Conservation (phyloP, 768 basidiomycete genomes). For the Leccinum disarticulatum region DNA sequence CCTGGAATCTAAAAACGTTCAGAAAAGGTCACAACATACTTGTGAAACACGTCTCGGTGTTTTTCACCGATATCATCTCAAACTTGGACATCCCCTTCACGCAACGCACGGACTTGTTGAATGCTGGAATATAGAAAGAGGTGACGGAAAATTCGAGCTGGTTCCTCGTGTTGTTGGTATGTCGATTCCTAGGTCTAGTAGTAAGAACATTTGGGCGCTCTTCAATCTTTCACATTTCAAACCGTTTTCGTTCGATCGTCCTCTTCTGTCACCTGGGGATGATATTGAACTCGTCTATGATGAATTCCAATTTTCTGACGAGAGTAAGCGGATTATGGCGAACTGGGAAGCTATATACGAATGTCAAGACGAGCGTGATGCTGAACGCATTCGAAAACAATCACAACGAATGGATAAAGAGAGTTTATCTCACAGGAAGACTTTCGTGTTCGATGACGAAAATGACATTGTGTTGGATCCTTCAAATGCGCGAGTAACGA, state of each 20-base stretch:
- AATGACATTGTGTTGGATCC: too few relatives aligned
- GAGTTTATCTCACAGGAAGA: too few relatives aligned
- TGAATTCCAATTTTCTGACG: too few relatives aligned
- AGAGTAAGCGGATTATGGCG: too few relatives aligned
- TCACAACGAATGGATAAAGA: too few relatives aligned
- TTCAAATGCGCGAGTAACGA: too few relatives aligned
- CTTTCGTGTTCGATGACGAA: too few relatives aligned
- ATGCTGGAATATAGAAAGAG: neutral
- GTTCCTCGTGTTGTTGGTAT: neutral
- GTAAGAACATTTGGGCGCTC: neutral
- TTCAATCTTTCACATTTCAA: neutral
- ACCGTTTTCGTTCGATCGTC: neutral
- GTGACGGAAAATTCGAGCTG: neutral
- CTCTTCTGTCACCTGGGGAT: neutral
- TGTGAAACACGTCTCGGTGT: neutral
- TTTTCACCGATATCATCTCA: neutral
- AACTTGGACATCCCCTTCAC: neutral
- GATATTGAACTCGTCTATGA: neutral
- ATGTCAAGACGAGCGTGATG: too few relatives aligned
- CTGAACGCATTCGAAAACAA: too few relatives aligned
- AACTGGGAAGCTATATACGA: too few relatives aligned
- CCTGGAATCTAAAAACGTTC: neutral
- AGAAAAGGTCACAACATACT: neutral
- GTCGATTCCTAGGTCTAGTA: neutral
- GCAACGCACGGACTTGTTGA: neutral